A percentile compares a stretch with the other conserved stretches of the same genome.
Conservation (phyloP, 164 flowering plant species). For the Akebia trifoliata region DNA sequence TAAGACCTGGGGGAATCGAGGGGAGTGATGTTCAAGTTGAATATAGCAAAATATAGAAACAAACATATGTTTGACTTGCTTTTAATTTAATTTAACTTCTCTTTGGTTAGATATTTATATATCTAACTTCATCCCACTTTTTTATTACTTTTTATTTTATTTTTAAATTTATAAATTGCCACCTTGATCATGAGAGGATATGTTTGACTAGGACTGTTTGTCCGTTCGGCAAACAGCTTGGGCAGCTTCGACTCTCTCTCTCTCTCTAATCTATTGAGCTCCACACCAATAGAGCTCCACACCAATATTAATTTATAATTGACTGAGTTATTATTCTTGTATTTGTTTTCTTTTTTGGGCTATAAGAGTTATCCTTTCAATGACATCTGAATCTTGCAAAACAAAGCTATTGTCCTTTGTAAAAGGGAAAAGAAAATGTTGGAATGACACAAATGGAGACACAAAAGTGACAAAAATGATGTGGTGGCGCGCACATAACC, state of each 20-base stretch:
- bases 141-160: not conserved
- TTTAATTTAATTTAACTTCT: not conserved
- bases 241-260: not conserved
- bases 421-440: too few relatives aligned
- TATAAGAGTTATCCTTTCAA: too few relatives aligned
- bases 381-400: too few relatives aligned
- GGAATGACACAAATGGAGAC: too few relatives aligned
- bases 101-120: slow-evolving; percentile 10
- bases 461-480: too few relatives aligned
- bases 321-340: too few relatives aligned
- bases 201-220: not conserved
- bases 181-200: slow-evolving; percentile 4
- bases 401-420: too few relatives aligned
- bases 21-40: slow-evolving; percentile 4
- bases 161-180: not conserved
- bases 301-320: too few relatives aligned
- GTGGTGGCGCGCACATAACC: too few relatives aligned
- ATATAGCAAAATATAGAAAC: not conserved
- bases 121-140: not conserved
- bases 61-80: slow-evolving; percentile 8
- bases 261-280: too few relatives aligned
- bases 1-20: slow-evolving; percentile 9
- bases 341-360: too few relatives aligned
- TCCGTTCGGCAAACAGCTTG: not conserved
- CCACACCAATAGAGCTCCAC: too few relatives aligned